phyloP scores from a whole-genome alignment of 2,329 filamentous ascomycete species.

The Thielaviopsis ethacetica region DNA sequence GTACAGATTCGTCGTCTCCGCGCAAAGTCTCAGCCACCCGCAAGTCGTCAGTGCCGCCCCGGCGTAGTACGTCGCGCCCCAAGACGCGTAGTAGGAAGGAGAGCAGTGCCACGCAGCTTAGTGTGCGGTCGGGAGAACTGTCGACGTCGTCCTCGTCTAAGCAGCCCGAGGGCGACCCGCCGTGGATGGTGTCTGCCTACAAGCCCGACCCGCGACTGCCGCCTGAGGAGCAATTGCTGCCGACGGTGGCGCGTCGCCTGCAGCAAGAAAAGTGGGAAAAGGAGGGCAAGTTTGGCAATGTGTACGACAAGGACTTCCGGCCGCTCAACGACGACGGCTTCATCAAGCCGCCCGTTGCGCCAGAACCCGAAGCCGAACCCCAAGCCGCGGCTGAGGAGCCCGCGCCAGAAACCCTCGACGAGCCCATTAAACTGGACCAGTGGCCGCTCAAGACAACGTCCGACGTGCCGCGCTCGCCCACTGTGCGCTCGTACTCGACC shows the following conservation, averaged over 20 bases:
- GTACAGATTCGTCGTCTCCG: slow-evolving; percentile 6
- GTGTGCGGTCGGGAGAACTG: slow-evolving; percentile 44
- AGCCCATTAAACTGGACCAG: slow-evolving; percentile 22
- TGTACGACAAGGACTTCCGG: slow-evolving; percentile 78
- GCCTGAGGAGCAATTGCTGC: slow-evolving; percentile 87
- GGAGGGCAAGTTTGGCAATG: slow-evolving; percentile 69
- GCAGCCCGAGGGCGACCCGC: slow-evolving; percentile 81
- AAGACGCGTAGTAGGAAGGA: slow-evolving; percentile 22
- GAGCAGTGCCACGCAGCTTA: slow-evolving; percentile 47
- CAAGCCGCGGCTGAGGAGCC: slow-evolving; percentile 10
- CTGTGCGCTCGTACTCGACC: slow-evolving; percentile 39
- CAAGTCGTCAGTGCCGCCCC: slow-evolving; percentile 30
- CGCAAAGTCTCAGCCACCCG: slow-evolving; percentile 18
- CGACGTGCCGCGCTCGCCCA: slow-evolving; percentile 24
- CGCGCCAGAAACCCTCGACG: slow-evolving; percentile 4
- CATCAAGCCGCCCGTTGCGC: slow-evolving; percentile 26
- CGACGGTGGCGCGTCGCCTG: slow-evolving; percentile 78
- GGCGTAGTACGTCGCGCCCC: slow-evolving; percentile 20
- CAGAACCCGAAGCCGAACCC: background rate
- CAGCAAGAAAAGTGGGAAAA: slow-evolving; percentile 93
- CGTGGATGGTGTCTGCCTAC: slow-evolving; percentile 89
- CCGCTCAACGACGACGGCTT: slow-evolving; percentile 56
- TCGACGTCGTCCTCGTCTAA: slow-evolving; percentile 25
- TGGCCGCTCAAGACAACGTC: slow-evolving; percentile 40
- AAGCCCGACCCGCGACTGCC: slow-evolving; percentile 88